phyloP scores from a whole-genome alignment of 2,329 filamentous ascomycete species.

The Neofusicoccum cordaticola region DNA sequence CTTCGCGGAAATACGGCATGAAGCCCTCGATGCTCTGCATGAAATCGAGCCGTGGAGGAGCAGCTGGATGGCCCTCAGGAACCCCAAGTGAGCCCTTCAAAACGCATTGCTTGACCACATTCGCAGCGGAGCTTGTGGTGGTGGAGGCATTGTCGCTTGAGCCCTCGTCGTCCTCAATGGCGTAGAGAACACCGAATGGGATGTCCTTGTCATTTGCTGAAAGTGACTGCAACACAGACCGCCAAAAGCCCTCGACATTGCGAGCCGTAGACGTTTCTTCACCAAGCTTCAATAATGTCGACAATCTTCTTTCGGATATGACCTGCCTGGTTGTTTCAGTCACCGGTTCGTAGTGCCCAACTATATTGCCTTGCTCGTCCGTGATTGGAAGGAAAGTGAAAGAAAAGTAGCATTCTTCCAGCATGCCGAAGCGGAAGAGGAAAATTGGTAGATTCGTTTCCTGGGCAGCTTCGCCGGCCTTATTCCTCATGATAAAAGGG shows the following conservation, averaged over 20 bases:
- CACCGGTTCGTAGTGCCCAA: conserved; percentile 71
- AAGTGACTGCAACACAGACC: conserved; percentile 62
- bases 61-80: conserved; percentile 22
- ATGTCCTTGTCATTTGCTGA: conserved; percentile 69
- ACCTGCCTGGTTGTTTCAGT: conserved; percentile 71
- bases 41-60: conserved; percentile 26
- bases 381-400: conserved; percentile 75
- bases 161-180: conserved; percentile 58
- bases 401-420: conserved; percentile 77
- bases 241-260: conserved; percentile 69
- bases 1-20: conserved; percentile 30
- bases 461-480: conserved; percentile 23
- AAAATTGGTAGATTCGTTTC: conserved; percentile 70
- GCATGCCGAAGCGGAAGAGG: conserved; percentile 61
- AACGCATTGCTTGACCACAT: conserved; percentile 20
- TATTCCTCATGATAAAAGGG: conserved; percentile 26
- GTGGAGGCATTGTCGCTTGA: conserved; percentile 65
- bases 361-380: conserved; percentile 64
- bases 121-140: background rate
- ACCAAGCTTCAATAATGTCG: conserved; percentile 4
- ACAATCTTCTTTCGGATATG: conserved; percentile 40
- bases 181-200: conserved; percentile 71
- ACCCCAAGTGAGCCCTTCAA: conserved; percentile 26
- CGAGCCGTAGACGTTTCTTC: conserved; percentile 61
- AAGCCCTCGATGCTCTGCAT: conserved; percentile 20